These are phyloP conservation scores for Cryptococcus sp. DNA, from an alignment of 1,284 basidiomycete genomes.

Conservation along the genomic window DNA sequence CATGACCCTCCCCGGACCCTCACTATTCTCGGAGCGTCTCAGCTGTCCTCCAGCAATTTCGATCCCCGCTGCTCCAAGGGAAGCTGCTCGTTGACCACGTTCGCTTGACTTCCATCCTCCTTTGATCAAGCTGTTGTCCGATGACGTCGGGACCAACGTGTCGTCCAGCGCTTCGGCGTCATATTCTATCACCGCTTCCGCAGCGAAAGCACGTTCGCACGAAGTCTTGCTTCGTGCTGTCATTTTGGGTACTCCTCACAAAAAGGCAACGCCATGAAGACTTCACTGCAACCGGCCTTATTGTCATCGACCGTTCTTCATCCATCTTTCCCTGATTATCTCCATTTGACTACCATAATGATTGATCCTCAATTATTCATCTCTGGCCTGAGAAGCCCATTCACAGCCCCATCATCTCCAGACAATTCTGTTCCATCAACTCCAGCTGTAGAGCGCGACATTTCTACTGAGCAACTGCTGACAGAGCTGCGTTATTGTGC, in stretches of 20 bases:
- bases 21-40: too few relatives aligned
- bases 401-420: conserved; percentile 20
- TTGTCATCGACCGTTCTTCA: neutral
- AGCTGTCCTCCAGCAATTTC: too few relatives aligned
- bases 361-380: conserved; percentile 23
- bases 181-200: neutral
- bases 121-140: neutral
- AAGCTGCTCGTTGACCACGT: too few relatives aligned
- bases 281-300: too few relatives aligned
- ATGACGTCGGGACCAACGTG: neutral
- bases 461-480: conserved; percentile 31
- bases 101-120: neutral
- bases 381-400: conserved; percentile 12
- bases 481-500: conserved; percentile 43
- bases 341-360: conserved; percentile 8
- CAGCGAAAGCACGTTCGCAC: too few relatives aligned
- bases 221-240: neutral
- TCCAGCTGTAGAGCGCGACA: conserved; percentile 6
- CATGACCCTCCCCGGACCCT: neutral
- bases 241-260: neutral
- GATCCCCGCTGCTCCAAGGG: too few relatives aligned
- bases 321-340: neutral
- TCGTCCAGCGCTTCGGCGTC: neutral
- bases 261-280: too few relatives aligned
- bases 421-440: neutral